These are phyloP conservation scores for Lodderomyces pseudojiufengensis DNA, from an alignment of 1,139 yeast species.

Conservation along the genomic window DNA sequence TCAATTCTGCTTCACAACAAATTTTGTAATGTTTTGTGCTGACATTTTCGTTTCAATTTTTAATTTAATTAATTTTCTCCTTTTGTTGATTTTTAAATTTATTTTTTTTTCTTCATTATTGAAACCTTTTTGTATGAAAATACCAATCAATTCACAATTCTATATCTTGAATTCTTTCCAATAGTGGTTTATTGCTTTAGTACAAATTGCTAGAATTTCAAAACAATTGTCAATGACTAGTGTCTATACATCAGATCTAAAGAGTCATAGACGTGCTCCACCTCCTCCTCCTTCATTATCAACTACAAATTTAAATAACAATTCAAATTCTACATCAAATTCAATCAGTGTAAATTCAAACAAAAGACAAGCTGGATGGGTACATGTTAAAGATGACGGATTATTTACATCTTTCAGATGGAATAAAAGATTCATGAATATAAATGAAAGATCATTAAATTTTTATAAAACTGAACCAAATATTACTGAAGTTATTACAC, in stretches of 20 bases:
- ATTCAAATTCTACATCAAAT: background rate
- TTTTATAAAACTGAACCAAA: constrained; percentile 68
- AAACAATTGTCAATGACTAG: too few relatives aligned
- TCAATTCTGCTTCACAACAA: too few relatives aligned
- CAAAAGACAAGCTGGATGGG: constrained; percentile 67
- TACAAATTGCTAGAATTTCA: too few relatives aligned
- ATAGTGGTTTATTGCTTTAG: too few relatives aligned
- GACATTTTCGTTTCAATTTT: too few relatives aligned
- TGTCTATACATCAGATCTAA: constrained; percentile 44
- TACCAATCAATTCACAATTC: too few relatives aligned
- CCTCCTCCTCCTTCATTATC: constrained; percentile 31
- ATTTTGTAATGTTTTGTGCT: too few relatives aligned
- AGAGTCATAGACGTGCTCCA: constrained; percentile 45
- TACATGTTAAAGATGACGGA: constrained; percentile 89
- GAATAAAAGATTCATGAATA: constrained; percentile 81
- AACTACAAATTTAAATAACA: constrained; percentile 14
- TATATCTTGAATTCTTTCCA: too few relatives aligned
- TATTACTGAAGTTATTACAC: constrained; percentile 18
- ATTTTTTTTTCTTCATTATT: too few relatives aligned
- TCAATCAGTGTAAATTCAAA: constrained; percentile 22
- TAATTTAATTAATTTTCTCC: too few relatives aligned
- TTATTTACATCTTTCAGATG: constrained; percentile 76
- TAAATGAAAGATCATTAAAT: constrained; percentile 71
- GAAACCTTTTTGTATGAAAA: too few relatives aligned
- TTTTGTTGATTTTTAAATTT: too few relatives aligned